Evolutionary conservation across 2,329 filamentous ascomycete genomes (phyloP), one percentile per base, ranked within the genome.

Genomic region (Aspergillus neoniger): DNA sequence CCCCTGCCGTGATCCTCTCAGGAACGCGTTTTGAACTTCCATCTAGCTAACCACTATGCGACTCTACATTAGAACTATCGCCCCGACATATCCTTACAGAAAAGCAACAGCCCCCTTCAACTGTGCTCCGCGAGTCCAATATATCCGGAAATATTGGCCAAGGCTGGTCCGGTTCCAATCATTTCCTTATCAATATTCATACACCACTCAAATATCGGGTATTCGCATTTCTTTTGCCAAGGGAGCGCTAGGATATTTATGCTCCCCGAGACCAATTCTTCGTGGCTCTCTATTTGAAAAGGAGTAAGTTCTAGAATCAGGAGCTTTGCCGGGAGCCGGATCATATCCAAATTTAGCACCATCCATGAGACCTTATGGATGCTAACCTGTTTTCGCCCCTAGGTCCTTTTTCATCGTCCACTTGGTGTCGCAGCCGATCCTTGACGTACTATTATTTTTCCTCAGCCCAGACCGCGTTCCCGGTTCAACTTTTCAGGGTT

Each of bases 131-230:
- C 47, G 21, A 54, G 53, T 49, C 51, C 53, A 36, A 47, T 38
- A 54, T 51, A 32, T 36, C 48, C 28, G 47, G 55, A 54, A 63
- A 62, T 57, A 67, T 67, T 68, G 64, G 63, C 60, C 10, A 62
- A 66, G 67, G 67, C 67, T 67, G 67, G 67, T 59, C 63, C 66
- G 60, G 47, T 60, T 66, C 62, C 65, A 64, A 64, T 67, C 62
- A 44, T 57, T 56, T 64, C 48, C 54, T 52, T 49, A 41, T 41
- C 32, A 30, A 15, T 32, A 23, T 30, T 30, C 39, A n/a, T 25
- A 39, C 28, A 23, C 19, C 28, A 19, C 9, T 44, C 53, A 21
- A 19, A 43, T 23, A 48, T 30, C n/a, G 19, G 17, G 38, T 21
- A 36, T 23, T 48, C 12, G 38, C 17, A 23, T 44, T 28, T 49